Conservation (phyloP, 2,329 filamentous ascomycete genomes). For the Cladophialophora bantiana region DNA sequence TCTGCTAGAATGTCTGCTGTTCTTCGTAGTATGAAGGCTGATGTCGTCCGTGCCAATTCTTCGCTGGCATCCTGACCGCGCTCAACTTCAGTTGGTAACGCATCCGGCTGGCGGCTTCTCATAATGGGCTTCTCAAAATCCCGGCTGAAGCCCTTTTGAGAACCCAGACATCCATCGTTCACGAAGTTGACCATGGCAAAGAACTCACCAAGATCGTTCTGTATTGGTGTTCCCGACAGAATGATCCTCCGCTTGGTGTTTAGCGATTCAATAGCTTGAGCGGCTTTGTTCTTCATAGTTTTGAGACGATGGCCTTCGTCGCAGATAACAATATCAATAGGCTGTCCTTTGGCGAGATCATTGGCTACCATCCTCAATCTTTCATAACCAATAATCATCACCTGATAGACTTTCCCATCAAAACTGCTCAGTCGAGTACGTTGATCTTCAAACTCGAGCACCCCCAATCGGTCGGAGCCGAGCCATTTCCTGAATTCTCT, state of each 20-base stretch:
- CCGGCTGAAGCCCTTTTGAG: constrained; percentile 67
- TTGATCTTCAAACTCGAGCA: constrained; percentile 69
- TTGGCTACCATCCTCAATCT: constrained; percentile 71
- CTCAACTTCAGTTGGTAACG: constrained; percentile 66
- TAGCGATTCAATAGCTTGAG: constrained; percentile 69
- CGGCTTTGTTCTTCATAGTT: constrained; percentile 72
- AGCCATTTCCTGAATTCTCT: constrained; percentile 78
- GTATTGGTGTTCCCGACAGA: constrained; percentile 71
- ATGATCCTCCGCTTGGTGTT: constrained; percentile 68
- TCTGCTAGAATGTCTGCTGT: constrained; percentile 71
- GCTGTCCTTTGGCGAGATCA: constrained; percentile 66
- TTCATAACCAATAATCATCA: constrained; percentile 78
- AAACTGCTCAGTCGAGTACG: constrained; percentile 70
- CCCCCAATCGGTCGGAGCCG: constrained; percentile 72
- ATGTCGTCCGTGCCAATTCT: constrained; percentile 67
- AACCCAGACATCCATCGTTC: constrained; percentile 70
- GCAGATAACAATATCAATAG: constrained; percentile 74
- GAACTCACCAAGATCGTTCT: constrained; percentile 73
- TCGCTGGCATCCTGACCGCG: constrained; percentile 68
- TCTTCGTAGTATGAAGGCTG: constrained; percentile 69
- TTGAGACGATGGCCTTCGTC: constrained; percentile 74
- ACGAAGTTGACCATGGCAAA: constrained; percentile 73
- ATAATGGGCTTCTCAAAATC: constrained; percentile 71
- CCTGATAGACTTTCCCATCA: constrained; percentile 71
- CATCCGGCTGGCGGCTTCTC: constrained; percentile 68